Evolutionary conservation across 495 filamentous ascomycete species (phyloP).

Genomic region (Zalerion maritima): DNA sequence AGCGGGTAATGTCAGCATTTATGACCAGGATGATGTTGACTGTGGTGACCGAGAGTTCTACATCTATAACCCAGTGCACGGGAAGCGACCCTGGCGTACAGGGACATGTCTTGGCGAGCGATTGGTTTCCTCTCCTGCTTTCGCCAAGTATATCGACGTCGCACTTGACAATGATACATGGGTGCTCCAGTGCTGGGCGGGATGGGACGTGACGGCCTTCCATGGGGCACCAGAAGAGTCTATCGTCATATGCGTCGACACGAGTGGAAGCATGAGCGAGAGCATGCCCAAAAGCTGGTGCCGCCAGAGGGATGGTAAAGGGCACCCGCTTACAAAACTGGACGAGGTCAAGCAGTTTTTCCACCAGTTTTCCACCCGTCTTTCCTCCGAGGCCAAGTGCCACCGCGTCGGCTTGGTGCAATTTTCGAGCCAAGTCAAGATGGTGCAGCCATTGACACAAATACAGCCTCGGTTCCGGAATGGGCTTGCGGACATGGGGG

Average conservation of each 20-base stretch:
- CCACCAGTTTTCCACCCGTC: conserved; percentile 5
- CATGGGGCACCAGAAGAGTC: conserved; percentile 7
- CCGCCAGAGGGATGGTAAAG: conserved; percentile 1
- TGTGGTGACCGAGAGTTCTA: conserved; percentile 6
- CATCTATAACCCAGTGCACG: conserved; percentile 4
- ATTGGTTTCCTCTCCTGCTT: conserved; percentile 4
- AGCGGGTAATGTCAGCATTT: conserved; percentile 7
- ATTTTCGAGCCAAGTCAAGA: conserved; percentile 4
- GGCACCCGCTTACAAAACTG: conserved; percentile 3
- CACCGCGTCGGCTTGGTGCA: conserved; percentile 9
- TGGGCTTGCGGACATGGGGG: conserved; percentile 4
- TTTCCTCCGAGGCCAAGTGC: conserved; percentile 4
- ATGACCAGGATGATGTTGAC: conserved; percentile 6
- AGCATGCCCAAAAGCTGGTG: conserved; percentile 4
- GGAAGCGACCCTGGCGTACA: conserved; percentile 4
- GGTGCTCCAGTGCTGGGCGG: conserved; percentile 9
- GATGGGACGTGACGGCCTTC: conserved; percentile 4
- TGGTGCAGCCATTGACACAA: conserved; percentile 7
- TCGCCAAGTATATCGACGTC: conserved; percentile 5
- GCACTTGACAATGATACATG: conserved; percentile 3
- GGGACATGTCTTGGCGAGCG: conserved; percentile 6
- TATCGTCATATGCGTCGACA: conserved; percentile 11
- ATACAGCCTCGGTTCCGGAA: conserved; percentile 6
- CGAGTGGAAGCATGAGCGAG: conserved; percentile 6
- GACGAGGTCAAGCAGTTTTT: conserved; percentile 8